Evolutionary conservation across 176 grass and related monocot genomes (phyloP), one percentile per base, ranked within the genome.

Genomic region (Secale cereale): DNA sequence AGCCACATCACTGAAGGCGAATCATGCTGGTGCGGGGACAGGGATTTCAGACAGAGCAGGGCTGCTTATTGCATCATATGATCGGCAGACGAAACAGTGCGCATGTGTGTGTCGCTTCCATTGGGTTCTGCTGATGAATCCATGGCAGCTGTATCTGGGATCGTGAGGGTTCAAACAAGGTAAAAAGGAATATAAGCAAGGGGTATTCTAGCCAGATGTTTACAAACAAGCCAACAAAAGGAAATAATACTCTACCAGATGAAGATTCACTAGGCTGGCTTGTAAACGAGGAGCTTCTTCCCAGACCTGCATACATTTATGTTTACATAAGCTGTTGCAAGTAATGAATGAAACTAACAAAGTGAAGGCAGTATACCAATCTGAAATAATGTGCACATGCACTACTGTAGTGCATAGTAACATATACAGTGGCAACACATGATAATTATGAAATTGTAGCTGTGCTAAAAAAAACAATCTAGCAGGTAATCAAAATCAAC

Each of bases 211-310:
- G 81, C 23, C 57, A 72, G 48, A 79, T 30, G 63, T 39, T 54
- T 61, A 83, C 69, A 76, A 23, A 39, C 68, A 60, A 50, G 52
- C 16, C 59, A 59, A 59, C 2, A 74, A 22, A 33, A 64, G 62
- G 8, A 48, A 86, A 74, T 29, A 78, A 74, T 29, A 78, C 9
- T n/a, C 43, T 87, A 90, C 90, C 88, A 74, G 81, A 90, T 86
- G 91, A 35, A 56, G 85, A 87, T 70, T 71, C 85, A 84, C 66
- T 77, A 63, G 90, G 81, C 20, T 66, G 87, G 85, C 85, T 86
- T 65, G 86, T 92, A 36, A 89, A 71, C 25, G 88, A 92, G 77
- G 85, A 78, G 82, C 82, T 92, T 84, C 78, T 86, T 61, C 81
- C 65, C 36, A 88, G 23, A 70, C 90, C 93, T 94, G 82, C 77